These are phyloP conservation scores for Paramyrothecium sp. DNA, from an alignment of 2,329 filamentous ascomycete genomes.

Conservation along the genomic window DNA sequence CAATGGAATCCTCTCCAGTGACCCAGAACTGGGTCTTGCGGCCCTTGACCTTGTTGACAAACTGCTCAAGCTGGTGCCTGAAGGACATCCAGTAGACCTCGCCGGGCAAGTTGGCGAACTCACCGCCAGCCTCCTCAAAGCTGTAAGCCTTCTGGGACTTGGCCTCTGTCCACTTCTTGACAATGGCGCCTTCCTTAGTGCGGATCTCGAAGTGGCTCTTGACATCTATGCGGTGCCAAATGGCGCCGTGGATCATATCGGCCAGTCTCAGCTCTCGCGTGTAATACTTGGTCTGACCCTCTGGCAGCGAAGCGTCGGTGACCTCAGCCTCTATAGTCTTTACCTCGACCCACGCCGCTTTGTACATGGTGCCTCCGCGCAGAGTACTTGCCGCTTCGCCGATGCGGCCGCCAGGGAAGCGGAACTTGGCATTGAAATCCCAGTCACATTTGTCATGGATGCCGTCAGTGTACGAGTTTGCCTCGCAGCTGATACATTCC, in stretches of 20 bases:
- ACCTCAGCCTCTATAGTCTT: neutral
- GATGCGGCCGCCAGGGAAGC: conserved; percentile 35
- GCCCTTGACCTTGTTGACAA: conserved; percentile 43
- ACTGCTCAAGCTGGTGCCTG: conserved; percentile 45
- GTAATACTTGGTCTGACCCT: conserved; percentile 1
- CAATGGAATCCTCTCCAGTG: conserved; percentile 38
- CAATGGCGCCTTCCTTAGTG: conserved; percentile 13
- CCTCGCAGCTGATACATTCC: conserved; percentile 30
- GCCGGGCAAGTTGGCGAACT: conserved; percentile 17
- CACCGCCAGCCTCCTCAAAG: conserved; percentile 26
- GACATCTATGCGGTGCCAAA: conserved; percentile 31
- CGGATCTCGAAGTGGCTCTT: conserved; percentile 27
- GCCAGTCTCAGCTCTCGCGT: conserved; percentile 24
- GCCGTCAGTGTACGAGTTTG: conserved; percentile 17
- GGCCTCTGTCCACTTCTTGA: conserved; percentile 17
- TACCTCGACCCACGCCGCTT: conserved; percentile 5
- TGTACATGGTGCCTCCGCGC: conserved; percentile 7
- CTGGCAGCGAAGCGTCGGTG: neutral
- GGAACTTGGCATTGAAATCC: conserved; percentile 31
- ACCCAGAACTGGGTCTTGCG: conserved; percentile 38
- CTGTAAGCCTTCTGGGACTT: conserved; percentile 32
- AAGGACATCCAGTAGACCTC: conserved; percentile 42
- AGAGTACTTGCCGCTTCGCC: conserved; percentile 28
- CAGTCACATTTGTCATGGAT: conserved; percentile 30
- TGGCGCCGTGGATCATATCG: conserved; percentile 19